Base-by-base conservation (phyloP, 2,329 filamentous ascomycete genomes). In the Diaporthe citrichinensis region DNA sequence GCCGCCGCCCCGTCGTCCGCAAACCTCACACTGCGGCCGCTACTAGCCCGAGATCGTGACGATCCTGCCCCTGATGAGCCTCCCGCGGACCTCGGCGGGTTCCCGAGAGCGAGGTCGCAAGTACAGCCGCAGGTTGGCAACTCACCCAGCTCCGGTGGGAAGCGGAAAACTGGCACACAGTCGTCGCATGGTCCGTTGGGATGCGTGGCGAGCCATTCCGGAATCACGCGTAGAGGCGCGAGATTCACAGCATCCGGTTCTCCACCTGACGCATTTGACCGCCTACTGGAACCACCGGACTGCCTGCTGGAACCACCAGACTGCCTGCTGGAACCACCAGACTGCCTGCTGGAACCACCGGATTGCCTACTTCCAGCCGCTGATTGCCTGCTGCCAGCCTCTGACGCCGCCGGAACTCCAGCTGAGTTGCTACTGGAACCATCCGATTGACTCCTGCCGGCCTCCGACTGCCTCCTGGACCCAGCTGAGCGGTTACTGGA, bases 11-110 rank as follows among this genome's bases (percentile, higher is more conserved):
- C 51, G 14, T 65, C 41, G 44, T 74, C 72, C 28, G 72, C 65
- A 10, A 76, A 76, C 34, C 58, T 71, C 51, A 76, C 75, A 31
- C 46, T 72, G 17, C 72, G 75, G 67, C 49, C n/a, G 25, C 72
- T 65, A 20, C 41, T 25, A n/a, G 23, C 39, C 28, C 23, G 44
- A 34, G 67, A 59, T n/a, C 31, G 49, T 14, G 68, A 39, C 36
- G 51, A 23, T 17, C n/a, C 58, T 49, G 49, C n/a, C 34, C 65
- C 8, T 28, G 65, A 25, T 12, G 65, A 55, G 14, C 46, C 31
- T 31, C 34, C 65, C 31, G 34, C 34, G 17, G 49, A 28, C n/a
- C 20, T 15, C 0, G 65, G 46, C 31, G 65, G 49, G 49, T 53
- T 28, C 49, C n/a, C 31, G n/a, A 53, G 65, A 69, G 65, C 65